These are phyloP conservation scores for Diaporthe sp. DNA, from an alignment of 2,329 filamentous ascomycete species.

Conservation along the genomic window DNA sequence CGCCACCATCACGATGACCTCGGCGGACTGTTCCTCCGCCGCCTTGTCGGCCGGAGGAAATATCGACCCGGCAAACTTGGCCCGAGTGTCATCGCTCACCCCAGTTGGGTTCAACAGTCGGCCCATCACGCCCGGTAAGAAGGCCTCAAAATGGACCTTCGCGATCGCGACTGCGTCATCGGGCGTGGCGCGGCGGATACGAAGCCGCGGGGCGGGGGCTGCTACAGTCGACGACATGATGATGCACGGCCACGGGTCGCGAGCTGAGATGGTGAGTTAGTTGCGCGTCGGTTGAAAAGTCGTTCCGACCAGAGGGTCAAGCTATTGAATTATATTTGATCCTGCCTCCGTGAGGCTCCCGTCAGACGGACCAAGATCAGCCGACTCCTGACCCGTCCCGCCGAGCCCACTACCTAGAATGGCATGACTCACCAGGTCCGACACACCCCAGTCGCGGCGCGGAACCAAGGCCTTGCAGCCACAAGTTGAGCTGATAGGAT, in stretches of 20 bases:
- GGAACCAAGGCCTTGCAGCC: background rate
- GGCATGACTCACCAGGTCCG: conserved; percentile 14
- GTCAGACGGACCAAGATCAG: background rate
- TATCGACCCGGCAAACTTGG: conserved; percentile 35
- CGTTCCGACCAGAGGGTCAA: background rate
- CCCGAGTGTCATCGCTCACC: conserved; percentile 33
- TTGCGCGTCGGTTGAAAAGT: background rate
- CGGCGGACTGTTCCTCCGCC: background rate
- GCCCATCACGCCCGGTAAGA: conserved; percentile 37
- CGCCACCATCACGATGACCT: conserved; percentile 39
- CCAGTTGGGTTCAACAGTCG: conserved; percentile 41
- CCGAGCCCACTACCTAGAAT: background rate
- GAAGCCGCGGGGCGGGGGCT: background rate
- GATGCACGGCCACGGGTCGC: background rate
- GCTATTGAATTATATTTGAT: background rate
- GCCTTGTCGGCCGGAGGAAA: conserved; percentile 26
- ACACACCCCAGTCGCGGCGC: background rate
- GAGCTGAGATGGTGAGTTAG: background rate
- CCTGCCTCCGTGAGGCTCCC: background rate
- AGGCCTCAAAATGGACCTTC: conserved; percentile 30
- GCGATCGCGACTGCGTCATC: conserved; percentile 19
- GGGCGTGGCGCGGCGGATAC: conserved; percentile 25
- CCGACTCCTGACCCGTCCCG: background rate
- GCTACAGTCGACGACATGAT: conserved; percentile 13
- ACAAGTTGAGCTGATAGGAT: background rate